Base-by-base conservation (phyloP, 2,329 filamentous ascomycete species). In the Claviceps sp. region DNA sequence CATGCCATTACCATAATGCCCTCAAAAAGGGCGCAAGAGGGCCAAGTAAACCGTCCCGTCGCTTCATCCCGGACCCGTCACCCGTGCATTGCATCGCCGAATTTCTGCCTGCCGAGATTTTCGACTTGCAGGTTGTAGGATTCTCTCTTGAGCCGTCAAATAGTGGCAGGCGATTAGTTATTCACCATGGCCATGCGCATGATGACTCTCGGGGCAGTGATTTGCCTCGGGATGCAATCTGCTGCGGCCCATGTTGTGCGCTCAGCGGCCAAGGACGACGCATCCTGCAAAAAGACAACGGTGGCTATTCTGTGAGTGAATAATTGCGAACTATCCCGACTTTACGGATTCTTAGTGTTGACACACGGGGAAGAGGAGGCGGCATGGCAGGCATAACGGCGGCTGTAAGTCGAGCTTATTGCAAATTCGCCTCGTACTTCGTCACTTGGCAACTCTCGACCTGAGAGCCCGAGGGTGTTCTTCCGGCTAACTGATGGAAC, bases 321-420 rank as follows among this genome's bases (percentile, higher is more conserved):
- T 17, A 34, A 10, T 17, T 4, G 13, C 5, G 39, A 50, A 8
- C 30, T 34, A 34, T 11, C 30, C 11, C 10, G 30, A 10, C 30
- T 34, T 10, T 3, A 19, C 5, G 16, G 8, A 38, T 10, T 16
- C 3, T 37, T 40, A 34, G 30, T 40, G 16, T 26, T 48, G 26
- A 48, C 37, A 7, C 17, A 45, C 7, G 19, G 26, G 14, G 8
- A 17, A 60, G 59, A 5, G 81, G 81, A 38, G 81, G 75, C 14
- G 82, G 81, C 13, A 75, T 81, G 51, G 74, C 81, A 1, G 81
- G 81, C 5, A 78, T 85, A 42, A 78, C 81, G 13, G 79, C 81
- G 14, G 81, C 81, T 22, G 59, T 60, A 44, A 57, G 58, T 24
- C 24, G 34, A 34, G 30, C 3, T 3, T 34, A 34, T 34, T 4